Conservation (phyloP, 208 protist genomes). For the Crithidia acanthocephali region DNA sequence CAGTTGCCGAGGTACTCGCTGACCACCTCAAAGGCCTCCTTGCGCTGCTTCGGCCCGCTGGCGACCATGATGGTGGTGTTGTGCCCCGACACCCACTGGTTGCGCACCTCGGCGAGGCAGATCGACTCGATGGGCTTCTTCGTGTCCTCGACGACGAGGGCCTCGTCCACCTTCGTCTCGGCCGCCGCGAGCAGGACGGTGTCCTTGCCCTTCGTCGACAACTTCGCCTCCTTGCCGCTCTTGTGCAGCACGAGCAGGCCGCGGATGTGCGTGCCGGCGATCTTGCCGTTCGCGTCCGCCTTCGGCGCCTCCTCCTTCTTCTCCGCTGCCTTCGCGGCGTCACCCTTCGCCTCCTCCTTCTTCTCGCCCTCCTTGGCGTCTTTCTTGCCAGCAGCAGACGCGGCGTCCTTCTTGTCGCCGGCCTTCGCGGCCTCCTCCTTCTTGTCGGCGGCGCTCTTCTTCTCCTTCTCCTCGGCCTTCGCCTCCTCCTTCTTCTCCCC, state of each 20-base stretch:
- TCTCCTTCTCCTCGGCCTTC: slow-evolving; percentile 21
- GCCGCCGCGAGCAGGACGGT: slow-evolving; percentile 39
- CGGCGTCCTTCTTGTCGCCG: slow-evolving; percentile 30
- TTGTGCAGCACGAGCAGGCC: slow-evolving; percentile 37
- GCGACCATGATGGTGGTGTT: slow-evolving; percentile 60
- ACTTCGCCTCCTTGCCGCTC: slow-evolving; percentile 45
- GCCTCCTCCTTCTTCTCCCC: slow-evolving; percentile 27
- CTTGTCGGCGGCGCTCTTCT: slow-evolving; percentile 11
- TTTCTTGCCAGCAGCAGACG: slow-evolving; percentile 24
- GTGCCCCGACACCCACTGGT: slow-evolving; percentile 67
- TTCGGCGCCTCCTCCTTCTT: slow-evolving; percentile 2
- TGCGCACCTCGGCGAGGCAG: slow-evolving; percentile 49
- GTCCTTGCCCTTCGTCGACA: slow-evolving; percentile 45
- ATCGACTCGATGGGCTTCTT: slow-evolving; percentile 44
- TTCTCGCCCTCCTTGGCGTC: slow-evolving; percentile 3
- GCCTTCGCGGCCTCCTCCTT: slow-evolving; percentile 28
- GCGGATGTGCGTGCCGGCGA: slow-evolving; percentile 45
- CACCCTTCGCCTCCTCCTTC: slow-evolving; percentile 10
- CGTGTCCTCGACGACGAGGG: slow-evolving; percentile 39
- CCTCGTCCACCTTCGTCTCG: slow-evolving; percentile 63
- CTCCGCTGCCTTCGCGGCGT: background rate
- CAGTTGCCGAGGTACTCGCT: slow-evolving; percentile 52
- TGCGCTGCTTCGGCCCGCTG: slow-evolving; percentile 34
- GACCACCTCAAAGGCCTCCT: slow-evolving; percentile 41
- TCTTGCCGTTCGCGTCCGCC: slow-evolving; percentile 31